Conservation (phyloP, 257 asterid species). For the Solanum microdontum region DNA sequence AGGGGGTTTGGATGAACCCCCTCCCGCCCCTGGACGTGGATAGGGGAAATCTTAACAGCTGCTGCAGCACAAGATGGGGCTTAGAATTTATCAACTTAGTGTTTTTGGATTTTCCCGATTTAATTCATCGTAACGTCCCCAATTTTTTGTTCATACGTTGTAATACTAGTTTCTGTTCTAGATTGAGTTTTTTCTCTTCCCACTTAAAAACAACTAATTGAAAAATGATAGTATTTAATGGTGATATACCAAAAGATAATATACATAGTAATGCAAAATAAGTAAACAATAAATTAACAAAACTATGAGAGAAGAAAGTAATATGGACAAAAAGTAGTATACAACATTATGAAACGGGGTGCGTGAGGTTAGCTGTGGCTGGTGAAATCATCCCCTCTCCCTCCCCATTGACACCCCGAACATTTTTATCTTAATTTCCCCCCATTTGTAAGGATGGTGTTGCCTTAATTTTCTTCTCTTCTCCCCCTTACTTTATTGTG, state of each 20-base stretch:
- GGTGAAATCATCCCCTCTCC: background rate
- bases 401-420: background rate
- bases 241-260: background rate
- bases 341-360: background rate
- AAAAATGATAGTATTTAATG: background rate
- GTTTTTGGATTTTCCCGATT: background rate
- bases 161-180: background rate
- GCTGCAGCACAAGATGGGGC: background rate
- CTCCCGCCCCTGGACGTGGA: background rate
- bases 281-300: background rate
- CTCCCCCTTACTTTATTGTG: background rate
- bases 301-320: background rate
- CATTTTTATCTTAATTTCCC: background rate
- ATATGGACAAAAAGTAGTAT: background rate
- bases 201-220: background rate
- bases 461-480: background rate
- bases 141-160: background rate
- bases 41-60: background rate
- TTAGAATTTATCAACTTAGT: background rate
- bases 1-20: background rate
- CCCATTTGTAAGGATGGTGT: background rate
- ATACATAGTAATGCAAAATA: background rate
- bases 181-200: background rate
- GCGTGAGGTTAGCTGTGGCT: background rate
- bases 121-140: background rate